phyloP scores from a whole-genome alignment of 768 basidiomycete genomes.

The Lentinula edodes region DNA sequence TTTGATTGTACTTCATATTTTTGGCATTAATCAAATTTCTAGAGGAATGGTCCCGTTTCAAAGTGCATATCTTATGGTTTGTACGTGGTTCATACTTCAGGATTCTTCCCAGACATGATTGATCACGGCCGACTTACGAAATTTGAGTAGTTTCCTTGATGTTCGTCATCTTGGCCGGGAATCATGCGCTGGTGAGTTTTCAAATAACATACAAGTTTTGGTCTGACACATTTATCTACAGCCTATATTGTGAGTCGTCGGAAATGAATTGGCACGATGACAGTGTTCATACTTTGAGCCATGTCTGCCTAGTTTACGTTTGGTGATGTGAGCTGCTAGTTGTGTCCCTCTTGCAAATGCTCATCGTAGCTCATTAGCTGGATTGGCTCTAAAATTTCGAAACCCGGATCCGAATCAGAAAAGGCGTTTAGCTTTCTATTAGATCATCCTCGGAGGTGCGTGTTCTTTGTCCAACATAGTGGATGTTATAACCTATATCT shows the following conservation, averaged over 20 bases:
- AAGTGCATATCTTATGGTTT: conserved; percentile 58
- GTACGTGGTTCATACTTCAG: conserved; percentile 19
- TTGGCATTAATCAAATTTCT: neutral
- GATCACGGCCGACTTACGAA: neutral
- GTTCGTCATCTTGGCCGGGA: conserved; percentile 67
- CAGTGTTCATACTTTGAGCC: neutral
- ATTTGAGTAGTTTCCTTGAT: conserved; percentile 40
- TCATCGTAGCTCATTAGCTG: conserved; percentile 39
- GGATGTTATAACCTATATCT: neutral
- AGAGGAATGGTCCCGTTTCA: conserved; percentile 71
- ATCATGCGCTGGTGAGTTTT: conserved; percentile 62
- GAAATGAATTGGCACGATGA: neutral
- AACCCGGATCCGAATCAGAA: conserved; percentile 33
- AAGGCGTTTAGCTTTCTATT: conserved; percentile 68
- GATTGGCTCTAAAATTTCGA: conserved; percentile 48
- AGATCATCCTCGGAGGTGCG: conserved; percentile 67
- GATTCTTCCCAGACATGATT: neutral
- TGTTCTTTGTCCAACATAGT: neutral
- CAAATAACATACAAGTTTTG: neutral
- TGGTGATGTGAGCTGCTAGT: conserved; percentile 45
- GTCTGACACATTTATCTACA: conserved; percentile 14
- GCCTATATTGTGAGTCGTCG: conserved; percentile 55
- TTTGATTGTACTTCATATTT: neutral
- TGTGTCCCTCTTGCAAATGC: neutral
- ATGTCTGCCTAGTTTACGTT: conserved; percentile 39